phyloP scores from a whole-genome alignment of 345 rosid species.

The Brassica carinata region DNA sequence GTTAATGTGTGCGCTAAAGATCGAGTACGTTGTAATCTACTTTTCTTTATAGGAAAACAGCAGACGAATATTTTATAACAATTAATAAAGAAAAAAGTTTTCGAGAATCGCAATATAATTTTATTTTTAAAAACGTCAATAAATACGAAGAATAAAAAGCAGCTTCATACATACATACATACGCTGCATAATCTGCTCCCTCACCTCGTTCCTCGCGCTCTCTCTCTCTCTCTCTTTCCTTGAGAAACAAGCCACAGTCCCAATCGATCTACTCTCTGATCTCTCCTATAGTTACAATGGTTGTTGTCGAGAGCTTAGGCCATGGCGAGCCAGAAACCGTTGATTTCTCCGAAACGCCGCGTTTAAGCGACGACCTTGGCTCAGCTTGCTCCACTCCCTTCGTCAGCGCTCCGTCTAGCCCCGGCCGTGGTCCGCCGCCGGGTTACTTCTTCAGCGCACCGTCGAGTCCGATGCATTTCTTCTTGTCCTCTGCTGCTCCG shows the following conservation, averaged over 20 bases:
- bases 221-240: constrained; percentile 38
- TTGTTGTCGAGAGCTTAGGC: constrained; percentile 11
- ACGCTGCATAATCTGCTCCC: constrained; percentile 29
- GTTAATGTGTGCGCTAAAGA: background rate
- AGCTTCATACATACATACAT: constrained; percentile 7
- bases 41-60: constrained; percentile 8
- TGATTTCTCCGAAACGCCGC: constrained; percentile 10
- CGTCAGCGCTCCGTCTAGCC: constrained; percentile 96
- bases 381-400: constrained; percentile 84
- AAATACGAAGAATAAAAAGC: constrained; percentile 34
- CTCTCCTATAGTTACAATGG: constrained; percentile 19
- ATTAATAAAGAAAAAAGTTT: background rate
- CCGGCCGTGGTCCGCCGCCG: constrained; percentile 57
- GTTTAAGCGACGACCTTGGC: constrained; percentile 36
- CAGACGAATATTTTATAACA: background rate
- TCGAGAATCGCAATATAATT: constrained; percentile 12
- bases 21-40: constrained; percentile 4
- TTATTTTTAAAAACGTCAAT: background rate
- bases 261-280: constrained; percentile 21
- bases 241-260: constrained; percentile 40
- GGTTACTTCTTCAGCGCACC: constrained; percentile 94
- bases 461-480: constrained; percentile 92
- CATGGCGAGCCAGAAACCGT: constrained; percentile 28
- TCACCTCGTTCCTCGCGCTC: constrained; percentile 42
- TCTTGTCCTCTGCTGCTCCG: constrained; percentile 40